Conservation (phyloP, 768 basidiomycete genomes). For the Coprinopsis strossmayeri region DNA sequence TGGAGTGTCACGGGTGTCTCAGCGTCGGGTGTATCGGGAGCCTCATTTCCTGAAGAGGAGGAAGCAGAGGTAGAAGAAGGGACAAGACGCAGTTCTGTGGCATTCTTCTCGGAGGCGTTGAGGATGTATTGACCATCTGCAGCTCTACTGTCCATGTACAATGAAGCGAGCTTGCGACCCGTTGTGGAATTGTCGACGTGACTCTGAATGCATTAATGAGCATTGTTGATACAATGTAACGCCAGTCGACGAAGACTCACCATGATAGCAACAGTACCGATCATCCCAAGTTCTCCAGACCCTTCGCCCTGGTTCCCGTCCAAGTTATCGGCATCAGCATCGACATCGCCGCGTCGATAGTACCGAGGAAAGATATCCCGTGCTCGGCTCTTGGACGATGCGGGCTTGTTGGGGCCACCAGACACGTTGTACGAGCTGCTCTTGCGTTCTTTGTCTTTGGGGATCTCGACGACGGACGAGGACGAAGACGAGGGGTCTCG, state of each 20-base stretch:
- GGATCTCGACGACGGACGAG: not conserved
- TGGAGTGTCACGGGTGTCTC: slow-evolving; percentile 33
- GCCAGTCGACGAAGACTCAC: slow-evolving; percentile 22
- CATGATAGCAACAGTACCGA: slow-evolving; percentile 44
- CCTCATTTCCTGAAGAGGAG: too few relatives aligned
- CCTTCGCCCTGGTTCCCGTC: not conserved
- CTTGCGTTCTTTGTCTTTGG: not conserved
- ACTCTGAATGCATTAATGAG: slow-evolving; percentile 5
- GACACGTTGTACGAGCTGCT: not conserved
- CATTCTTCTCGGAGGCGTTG: slow-evolving; percentile 42
- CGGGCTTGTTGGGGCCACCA: not conserved
- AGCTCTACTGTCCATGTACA: slow-evolving; percentile 14
- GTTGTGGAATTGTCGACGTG: slow-evolving; percentile 10
- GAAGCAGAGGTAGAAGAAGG: slow-evolving; percentile 9
- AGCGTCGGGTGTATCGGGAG: slow-evolving; percentile 10
- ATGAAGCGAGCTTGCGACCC: slow-evolving; percentile 15
- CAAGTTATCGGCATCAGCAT: not conserved
- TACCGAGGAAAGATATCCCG: slow-evolving; percentile 1
- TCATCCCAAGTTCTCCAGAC: slow-evolving; percentile 16
- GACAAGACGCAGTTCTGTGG: slow-evolving; percentile 39
- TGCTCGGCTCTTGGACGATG: not conserved
- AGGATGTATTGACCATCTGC: slow-evolving; percentile 28
- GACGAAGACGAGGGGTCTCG: not conserved
- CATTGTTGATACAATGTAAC: not conserved
- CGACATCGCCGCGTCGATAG: not conserved